Conservation (phyloP, 148 eudicot genomes). For the Rhododendron williamsianum region DNA sequence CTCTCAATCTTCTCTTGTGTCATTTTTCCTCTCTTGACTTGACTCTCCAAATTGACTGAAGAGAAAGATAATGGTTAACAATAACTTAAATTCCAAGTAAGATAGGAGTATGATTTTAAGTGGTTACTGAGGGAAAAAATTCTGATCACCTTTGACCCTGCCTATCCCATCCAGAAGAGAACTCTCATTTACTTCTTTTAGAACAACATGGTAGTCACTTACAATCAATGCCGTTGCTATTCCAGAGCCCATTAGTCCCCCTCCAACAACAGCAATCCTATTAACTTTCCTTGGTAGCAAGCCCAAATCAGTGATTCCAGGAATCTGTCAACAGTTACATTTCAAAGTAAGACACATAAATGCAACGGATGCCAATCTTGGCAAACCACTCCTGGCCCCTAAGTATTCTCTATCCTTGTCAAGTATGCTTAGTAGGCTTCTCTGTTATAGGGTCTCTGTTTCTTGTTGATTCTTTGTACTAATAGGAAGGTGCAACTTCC, state of each 20-base stretch:
- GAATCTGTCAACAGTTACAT: constrained; percentile 39
- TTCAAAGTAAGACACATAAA: not conserved
- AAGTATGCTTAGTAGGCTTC: not conserved
- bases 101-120: not conserved
- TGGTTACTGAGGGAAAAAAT: not conserved
- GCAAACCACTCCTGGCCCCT: not conserved
- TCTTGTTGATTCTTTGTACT: not conserved
- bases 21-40: constrained; percentile 72
- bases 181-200: constrained; percentile 76
- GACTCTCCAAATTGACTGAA: constrained; percentile 68
- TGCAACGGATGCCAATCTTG: not conserved
- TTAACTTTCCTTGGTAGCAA: constrained; percentile 54
- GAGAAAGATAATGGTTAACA: not conserved
- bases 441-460: not conserved
- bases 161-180: constrained; percentile 57
- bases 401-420: not conserved
- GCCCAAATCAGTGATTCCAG: constrained; percentile 76
- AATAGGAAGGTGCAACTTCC: not conserved
- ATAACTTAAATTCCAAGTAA: not conserved
- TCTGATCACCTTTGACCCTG: constrained; percentile 63
- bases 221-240: constrained; percentile 74
- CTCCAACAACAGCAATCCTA: constrained; percentile 81
- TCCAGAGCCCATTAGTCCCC: constrained; percentile 88
- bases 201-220: constrained; percentile 54
- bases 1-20: constrained; percentile 59